Percentiles rank a stretch among this genome's conserved stretches.
phyloP scores from a whole-genome alignment of 495 filamentous ascomycete genomes.

The Letharia columbiana region DNA sequence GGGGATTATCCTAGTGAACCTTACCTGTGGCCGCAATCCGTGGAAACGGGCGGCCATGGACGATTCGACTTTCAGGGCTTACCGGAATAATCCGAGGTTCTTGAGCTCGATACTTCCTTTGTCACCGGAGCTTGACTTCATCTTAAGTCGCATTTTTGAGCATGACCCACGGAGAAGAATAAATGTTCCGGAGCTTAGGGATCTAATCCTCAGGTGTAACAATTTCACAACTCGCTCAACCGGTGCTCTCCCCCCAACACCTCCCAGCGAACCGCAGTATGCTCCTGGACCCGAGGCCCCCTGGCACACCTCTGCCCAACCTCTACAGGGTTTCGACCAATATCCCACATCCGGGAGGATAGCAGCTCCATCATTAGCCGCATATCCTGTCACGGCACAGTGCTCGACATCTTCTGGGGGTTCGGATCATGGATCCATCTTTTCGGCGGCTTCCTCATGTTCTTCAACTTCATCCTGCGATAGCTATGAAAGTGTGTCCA shows the following conservation, averaged over 20 bases:
- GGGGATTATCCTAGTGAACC: conserved; percentile 93
- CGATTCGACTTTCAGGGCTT: conserved; percentile 94
- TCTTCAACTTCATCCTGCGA: conserved; percentile 15
- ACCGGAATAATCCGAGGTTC: conserved; percentile 75
- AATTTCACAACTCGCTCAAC: conserved; percentile 51
- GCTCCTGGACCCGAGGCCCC: neutral
- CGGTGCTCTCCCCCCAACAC: conserved; percentile 13
- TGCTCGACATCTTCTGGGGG: conserved; percentile 10
- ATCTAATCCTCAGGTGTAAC: conserved; percentile 66
- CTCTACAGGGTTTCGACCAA: neutral
- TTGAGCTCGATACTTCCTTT: conserved; percentile 87
- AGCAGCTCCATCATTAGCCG: conserved; percentile 1
- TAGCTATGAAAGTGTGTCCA: conserved; percentile 4
- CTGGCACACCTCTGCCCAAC: neutral
- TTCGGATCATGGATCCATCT: conserved; percentile 16
- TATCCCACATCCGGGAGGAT: neutral
- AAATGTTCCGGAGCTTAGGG: conserved; percentile 70
- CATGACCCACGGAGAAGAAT: conserved; percentile 79
- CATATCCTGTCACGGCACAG: conserved; percentile 10
- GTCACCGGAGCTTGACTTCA: conserved; percentile 80
- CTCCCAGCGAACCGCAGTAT: conserved; percentile 14
- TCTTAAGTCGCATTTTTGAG: conserved; percentile 84
- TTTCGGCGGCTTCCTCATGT: conserved; percentile 11
- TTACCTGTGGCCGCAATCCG: conserved; percentile 95
- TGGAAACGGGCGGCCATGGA: conserved; percentile 93